Base-by-base conservation (phyloP, 495 filamentous ascomycete species). In the Tuber umbilicatum region DNA sequence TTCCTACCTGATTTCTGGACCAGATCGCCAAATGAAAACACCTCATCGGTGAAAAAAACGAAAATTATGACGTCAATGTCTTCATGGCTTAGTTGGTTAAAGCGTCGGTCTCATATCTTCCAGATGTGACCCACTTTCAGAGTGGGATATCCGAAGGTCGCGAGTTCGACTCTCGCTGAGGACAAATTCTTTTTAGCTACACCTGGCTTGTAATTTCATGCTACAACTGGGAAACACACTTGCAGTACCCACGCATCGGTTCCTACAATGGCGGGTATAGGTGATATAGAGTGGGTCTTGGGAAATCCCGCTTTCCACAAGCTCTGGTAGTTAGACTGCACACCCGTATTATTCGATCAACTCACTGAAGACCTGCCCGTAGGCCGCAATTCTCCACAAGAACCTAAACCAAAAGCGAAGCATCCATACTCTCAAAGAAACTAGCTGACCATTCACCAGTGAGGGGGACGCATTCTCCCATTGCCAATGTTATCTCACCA, bases 41-140 rank as follows among this genome's bases (percentile, higher is more conserved):
- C 10, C 35, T 60, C 50, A 19, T 16, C 4, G 6, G 27, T 5
- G 12, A 27, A 64, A 64, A 64, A 35, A 4, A 35, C 31, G 4
- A 60, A 12, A 1, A 4, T 27, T 12, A 12, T 60, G 14, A 5
- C 12, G 35, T 35, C 27, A 35, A 35, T 5, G 77, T 78, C 77
- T 78, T 79, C 76, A 79, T 79, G 77, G 76, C 76, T 79, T 79
- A 79, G 77, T 79, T 74, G 73, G 73, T 79, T 74, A 80, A 78
- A 76, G 78, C 78, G 78, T 80, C 78, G 78, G 77, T 80, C 78
- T 77, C 74, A 80, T 80, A 75, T 64, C 27, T 17, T 35, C 55
- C 6, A 64, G 55, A 72, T 78, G 81, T 78, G 79, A 81, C 73
- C 60, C 67, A 50, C 41, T 79, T 50, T 69, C 45, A 78, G 75